Base-by-base conservation (phyloP, 108 stramenopile species). In the Fistulifera pelliculosa region DNA sequence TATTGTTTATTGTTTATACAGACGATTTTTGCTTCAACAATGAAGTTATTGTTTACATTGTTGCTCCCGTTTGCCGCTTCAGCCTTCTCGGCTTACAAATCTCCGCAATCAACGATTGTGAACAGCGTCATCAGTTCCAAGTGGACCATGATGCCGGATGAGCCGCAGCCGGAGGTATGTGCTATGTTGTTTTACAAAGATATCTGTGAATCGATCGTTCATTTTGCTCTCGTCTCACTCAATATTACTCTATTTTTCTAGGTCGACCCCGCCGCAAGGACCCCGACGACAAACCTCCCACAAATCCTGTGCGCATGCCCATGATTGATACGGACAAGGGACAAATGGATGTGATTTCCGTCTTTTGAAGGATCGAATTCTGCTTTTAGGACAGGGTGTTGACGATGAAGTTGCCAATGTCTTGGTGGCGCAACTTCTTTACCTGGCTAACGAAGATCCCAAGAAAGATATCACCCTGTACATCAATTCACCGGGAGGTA, bases 341-440 rank as follows among this genome's bases (percentile, higher is more conserved):
- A 24, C 84, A 94, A 64, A 78, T 94, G 79, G 93, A 94, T 72
- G 93, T 94, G n/a, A 74, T 92, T 21, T 89, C 85, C 81, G 91
- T n/a, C 77, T 96, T 19, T 63, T 94, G 19, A 92, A 96, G 71
- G 95, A 96, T 71, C 86, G 95, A 12, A 94, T 96, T 70, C 70
- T 96, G 15, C 58, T 96, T 22, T 66, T 96, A 19, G 95, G 95
- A 49, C 77, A 79, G 23, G 74, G 77, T 52, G 95, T 96, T 44
- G 85, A 91, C 64, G 95, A 97, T 61, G 94, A 95, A 73, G 89
- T 97, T 12, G 94, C 93, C 59, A 97, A 97, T 55, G 89, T 90
- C 17, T 64, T 93, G 41, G 94, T 92, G 0, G 90, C 94, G 0
- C 94, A 95, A 52, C 77, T 97, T 24, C 73, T 96, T 40, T 96